phyloP scores from a whole-genome alignment of 352 stramenopile genomes.

The Phytopythium chamaehyphon region DNA sequence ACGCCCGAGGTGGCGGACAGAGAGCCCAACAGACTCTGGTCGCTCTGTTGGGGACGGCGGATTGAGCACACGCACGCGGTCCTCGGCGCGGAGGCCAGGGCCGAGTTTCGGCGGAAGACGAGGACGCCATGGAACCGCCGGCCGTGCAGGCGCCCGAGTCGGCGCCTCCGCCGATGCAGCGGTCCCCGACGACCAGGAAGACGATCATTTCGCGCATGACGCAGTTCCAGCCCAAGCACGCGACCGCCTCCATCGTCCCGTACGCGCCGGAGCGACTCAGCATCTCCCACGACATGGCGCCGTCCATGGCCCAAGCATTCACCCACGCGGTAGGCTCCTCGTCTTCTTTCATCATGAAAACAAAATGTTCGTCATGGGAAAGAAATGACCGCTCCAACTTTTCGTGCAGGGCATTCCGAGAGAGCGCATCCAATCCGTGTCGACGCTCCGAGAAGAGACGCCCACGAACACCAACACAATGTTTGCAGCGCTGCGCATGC shows the following conservation, averaged over 20 bases:
- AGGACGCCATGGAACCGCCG: not conserved
- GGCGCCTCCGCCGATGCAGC: not conserved
- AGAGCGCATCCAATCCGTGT: slow-evolving; percentile 5
- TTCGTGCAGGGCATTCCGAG: not conserved
- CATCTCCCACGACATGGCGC: slow-evolving; percentile 52
- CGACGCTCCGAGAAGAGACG: slow-evolving; percentile 16
- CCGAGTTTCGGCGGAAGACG: slow-evolving; percentile 1
- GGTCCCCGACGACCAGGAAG: slow-evolving; percentile 16
- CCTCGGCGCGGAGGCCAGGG: too few relatives aligned
- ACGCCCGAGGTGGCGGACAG: too few relatives aligned
- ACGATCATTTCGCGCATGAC: slow-evolving; percentile 52
- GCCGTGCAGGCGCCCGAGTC: not conserved
- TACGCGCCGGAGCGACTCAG: slow-evolving; percentile 63
- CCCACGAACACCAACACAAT: slow-evolving; percentile 42
- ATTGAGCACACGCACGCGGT: too few relatives aligned
- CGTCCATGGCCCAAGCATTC: slow-evolving; percentile 41
- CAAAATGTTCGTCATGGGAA: too few relatives aligned
- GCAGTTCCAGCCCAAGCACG: slow-evolving; percentile 28
- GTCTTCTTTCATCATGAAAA: not conserved
- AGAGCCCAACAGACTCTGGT: too few relatives aligned
- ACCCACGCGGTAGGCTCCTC: slow-evolving; percentile 24
- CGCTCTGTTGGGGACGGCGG: too few relatives aligned
- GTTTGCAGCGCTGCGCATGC: slow-evolving; percentile 57
- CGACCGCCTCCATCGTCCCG: slow-evolving; percentile 49
- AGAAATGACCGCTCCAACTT: too few relatives aligned